Conservation (phyloP, 805 yeast species). For the Maudiozyma bulderi region DNA sequence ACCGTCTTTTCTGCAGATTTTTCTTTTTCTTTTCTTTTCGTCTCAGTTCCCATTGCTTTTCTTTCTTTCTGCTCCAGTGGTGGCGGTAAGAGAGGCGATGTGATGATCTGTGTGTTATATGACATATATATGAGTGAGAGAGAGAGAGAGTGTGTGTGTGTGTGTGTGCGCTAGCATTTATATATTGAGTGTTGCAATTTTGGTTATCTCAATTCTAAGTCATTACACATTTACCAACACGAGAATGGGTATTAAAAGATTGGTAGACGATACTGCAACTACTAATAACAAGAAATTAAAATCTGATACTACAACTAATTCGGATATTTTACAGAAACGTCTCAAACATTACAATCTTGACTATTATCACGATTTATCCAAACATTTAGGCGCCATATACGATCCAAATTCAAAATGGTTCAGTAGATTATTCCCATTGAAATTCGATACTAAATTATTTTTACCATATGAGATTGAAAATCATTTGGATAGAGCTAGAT, state of each 20-base stretch:
- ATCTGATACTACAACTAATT: not conserved
- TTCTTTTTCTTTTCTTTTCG: too few relatives aligned
- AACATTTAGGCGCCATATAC: slow-evolving; percentile 21
- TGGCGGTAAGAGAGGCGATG: too few relatives aligned
- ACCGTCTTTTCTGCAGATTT: too few relatives aligned
- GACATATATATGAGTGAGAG: too few relatives aligned
- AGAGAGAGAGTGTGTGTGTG: too few relatives aligned
- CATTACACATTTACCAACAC: not conserved
- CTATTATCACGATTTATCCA: slow-evolving; percentile 36
- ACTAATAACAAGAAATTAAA: not conserved
- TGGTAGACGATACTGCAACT: not conserved
- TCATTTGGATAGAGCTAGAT: slow-evolving; percentile 61
- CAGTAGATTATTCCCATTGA: slow-evolving; percentile 27
- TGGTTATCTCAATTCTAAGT: too few relatives aligned
- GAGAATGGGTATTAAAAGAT: not conserved
- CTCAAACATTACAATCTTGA: slow-evolving; percentile 37
- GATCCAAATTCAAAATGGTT: slow-evolving; percentile 33
- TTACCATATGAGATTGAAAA: slow-evolving; percentile 72
- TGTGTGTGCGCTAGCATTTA: too few relatives aligned
- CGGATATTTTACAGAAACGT: not conserved
- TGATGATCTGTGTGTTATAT: too few relatives aligned
- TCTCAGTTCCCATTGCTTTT: too few relatives aligned
- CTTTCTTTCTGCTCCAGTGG: too few relatives aligned
- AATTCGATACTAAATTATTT: slow-evolving; percentile 27
- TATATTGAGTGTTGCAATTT: too few relatives aligned